phyloP scores from a whole-genome alignment of 2,329 filamentous ascomycete genomes.

The Pyrenophora teres region DNA sequence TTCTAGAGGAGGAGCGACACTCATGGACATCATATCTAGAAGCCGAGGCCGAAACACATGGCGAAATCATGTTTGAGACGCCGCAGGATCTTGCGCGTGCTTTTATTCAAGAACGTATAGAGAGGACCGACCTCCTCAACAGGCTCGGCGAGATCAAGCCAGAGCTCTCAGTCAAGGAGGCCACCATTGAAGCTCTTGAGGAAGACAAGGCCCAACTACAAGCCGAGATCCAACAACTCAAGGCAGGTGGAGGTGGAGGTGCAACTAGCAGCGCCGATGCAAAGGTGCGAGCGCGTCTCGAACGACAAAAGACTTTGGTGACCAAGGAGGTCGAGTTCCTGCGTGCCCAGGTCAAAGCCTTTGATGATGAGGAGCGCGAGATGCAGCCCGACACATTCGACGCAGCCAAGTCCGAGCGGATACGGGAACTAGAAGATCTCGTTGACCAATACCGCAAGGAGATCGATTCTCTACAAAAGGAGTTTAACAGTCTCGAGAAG shows the following conservation, averaged over 20 bases:
- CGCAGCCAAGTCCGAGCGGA: slow-evolving; percentile 71
- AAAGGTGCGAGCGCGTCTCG: slow-evolving; percentile 73
- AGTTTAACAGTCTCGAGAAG: slow-evolving; percentile 71
- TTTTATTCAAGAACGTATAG: slow-evolving; percentile 79
- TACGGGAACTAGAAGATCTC: slow-evolving; percentile 81
- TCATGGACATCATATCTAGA: slow-evolving; percentile 88
- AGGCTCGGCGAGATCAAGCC: slow-evolving; percentile 78
- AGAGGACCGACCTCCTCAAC: slow-evolving; percentile 78
- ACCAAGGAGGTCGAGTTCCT: slow-evolving; percentile 94
- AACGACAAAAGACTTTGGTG: slow-evolving; percentile 82
- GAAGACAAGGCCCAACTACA: slow-evolving; percentile 68
- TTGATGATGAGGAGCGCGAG: slow-evolving; percentile 85
- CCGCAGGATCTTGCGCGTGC: slow-evolving; percentile 87
- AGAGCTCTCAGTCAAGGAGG: slow-evolving; percentile 76
- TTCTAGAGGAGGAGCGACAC: slow-evolving; percentile 83
- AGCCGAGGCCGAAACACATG: slow-evolving; percentile 64
- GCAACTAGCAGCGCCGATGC: slow-evolving; percentile 58
- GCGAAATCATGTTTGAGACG: slow-evolving; percentile 77
- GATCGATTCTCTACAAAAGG: slow-evolving; percentile 72
- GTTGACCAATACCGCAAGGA: slow-evolving; percentile 86
- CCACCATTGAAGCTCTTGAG: slow-evolving; percentile 72
- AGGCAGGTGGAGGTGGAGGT: slow-evolving; percentile 50
- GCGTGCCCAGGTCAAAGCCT: slow-evolving; percentile 83
- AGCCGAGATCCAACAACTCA: slow-evolving; percentile 72
- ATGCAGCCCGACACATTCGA: slow-evolving; percentile 82